Conservation (phyloP, 1,284 basidiomycete genomes). For the Boletellus deceptivus region DNA sequence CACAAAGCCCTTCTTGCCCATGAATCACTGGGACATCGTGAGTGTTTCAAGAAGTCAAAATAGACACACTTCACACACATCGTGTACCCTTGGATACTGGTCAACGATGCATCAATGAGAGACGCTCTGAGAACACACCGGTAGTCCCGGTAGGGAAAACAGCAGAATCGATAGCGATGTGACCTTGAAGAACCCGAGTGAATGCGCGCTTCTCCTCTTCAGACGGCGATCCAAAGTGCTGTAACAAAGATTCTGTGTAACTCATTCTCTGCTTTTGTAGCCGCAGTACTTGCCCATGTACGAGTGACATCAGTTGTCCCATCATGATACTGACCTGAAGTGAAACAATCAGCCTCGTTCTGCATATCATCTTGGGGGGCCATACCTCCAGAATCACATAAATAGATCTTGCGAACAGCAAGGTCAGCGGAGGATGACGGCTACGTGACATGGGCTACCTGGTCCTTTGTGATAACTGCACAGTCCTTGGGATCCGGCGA, state of each 20-base stretch:
- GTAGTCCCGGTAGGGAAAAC: conserved; percentile 89
- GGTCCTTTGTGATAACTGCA: conserved; percentile 72
- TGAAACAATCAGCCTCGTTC: neutral
- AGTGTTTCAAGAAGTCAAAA: conserved; percentile 4
- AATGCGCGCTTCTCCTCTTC: conserved; percentile 85
- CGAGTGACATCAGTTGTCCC: conserved; percentile 96
- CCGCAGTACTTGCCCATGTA: conserved; percentile 62
- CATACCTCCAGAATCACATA: conserved; percentile 90
- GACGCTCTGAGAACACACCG: conserved; percentile 41
- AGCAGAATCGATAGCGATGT: conserved; percentile 87
- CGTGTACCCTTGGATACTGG: conserved; percentile 45
- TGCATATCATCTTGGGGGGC: neutral
- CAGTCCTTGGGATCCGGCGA: conserved; percentile 74
- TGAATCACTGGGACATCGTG: conserved; percentile 59
- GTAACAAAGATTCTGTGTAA: conserved; percentile 6
- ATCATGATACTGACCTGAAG: conserved; percentile 82
- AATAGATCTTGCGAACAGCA: conserved; percentile 62
- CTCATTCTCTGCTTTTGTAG: neutral
- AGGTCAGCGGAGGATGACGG: conserved; percentile 3
- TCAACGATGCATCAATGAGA: neutral
- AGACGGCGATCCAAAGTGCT: conserved; percentile 90
- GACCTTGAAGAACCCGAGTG: conserved; percentile 93
- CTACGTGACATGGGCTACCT: conserved; percentile 41
- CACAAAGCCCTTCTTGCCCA: conserved; percentile 85
- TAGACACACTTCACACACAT: conserved; percentile 40